These are phyloP conservation scores for Veloporphyrellus conicus DNA, from an alignment of 1,284 basidiomycete genomes.

Conservation along the genomic window DNA sequence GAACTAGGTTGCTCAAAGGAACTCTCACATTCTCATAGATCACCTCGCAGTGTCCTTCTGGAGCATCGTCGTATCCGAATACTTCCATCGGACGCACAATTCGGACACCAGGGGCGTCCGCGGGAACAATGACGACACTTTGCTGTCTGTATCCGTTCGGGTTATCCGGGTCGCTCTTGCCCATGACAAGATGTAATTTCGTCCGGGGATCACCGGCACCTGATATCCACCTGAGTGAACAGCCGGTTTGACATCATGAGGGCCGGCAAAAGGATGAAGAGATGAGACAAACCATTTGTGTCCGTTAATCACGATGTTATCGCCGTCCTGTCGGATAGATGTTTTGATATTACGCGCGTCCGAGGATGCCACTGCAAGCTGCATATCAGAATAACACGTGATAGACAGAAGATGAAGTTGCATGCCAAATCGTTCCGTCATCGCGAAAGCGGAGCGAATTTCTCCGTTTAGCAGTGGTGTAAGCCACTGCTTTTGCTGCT, in stretches of 20 bases:
- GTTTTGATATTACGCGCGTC: slow-evolving; percentile 96
- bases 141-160: slow-evolving; percentile 77
- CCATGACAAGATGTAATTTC: slow-evolving; percentile 89
- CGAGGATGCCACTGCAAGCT: slow-evolving; percentile 76
- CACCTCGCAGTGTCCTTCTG: slow-evolving; percentile 94
- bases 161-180: slow-evolving; percentile 80
- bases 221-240: slow-evolving; percentile 78
- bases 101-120: slow-evolving; percentile 83
- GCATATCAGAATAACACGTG: slow-evolving; percentile 5
- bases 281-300: slow-evolving; percentile 80
- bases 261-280: slow-evolving; percentile 1
- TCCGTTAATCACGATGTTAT: slow-evolving; percentile 91
- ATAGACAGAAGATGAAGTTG: slow-evolving; percentile 8
- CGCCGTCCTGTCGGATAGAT: slow-evolving; percentile 79
- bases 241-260: slow-evolving; percentile 10
- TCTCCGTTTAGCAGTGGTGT: slow-evolving; percentile 85
- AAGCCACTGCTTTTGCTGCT: slow-evolving; percentile 92
- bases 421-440: slow-evolving; percentile 89
- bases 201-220: slow-evolving; percentile 94
- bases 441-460: slow-evolving; percentile 89
- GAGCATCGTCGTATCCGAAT: slow-evolving; percentile 92
- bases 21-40: slow-evolving; percentile 93
- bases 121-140: slow-evolving; percentile 90
- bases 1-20: slow-evolving; percentile 76
- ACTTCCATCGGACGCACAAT: slow-evolving; percentile 89